phyloP scores from a whole-genome alignment of 1,284 basidiomycete species.

The Amylostereum areolatum region DNA sequence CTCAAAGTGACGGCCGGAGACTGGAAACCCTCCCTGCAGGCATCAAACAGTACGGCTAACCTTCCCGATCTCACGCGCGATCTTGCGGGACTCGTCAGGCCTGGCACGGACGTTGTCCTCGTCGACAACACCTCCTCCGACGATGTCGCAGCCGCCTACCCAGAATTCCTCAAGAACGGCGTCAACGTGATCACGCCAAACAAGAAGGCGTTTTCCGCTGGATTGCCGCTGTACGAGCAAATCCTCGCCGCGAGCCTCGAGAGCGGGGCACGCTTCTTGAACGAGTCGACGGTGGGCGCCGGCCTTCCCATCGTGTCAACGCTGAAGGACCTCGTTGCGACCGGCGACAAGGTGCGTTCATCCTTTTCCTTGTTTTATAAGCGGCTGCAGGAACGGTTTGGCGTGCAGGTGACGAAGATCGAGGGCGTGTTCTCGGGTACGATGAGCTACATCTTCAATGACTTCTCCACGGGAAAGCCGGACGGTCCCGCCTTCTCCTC shows the following conservation, averaged over 20 bases:
- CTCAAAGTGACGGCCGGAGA: constrained; percentile 24
- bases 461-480: constrained; percentile 69
- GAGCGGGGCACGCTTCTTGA: constrained; percentile 69
- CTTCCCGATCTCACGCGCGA: constrained; percentile 39
- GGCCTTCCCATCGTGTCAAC: constrained; percentile 92
- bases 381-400: neutral
- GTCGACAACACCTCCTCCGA: constrained; percentile 95
- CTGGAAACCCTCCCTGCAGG: constrained; percentile 44
- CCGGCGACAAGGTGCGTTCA: constrained; percentile 77
- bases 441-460: constrained; percentile 99
- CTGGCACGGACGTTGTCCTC: constrained; percentile 61
- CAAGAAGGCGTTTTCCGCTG: constrained; percentile 92
- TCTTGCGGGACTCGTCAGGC: constrained; percentile 38
- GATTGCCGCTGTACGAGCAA: constrained; percentile 63
- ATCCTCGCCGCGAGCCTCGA: constrained; percentile 55
- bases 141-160: constrained; percentile 79
- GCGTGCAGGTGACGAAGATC: constrained; percentile 61
- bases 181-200: constrained; percentile 94
- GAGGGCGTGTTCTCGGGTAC: constrained; percentile 93
- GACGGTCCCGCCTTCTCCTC: constrained; percentile 76
- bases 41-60: constrained; percentile 36
- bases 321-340: constrained; percentile 85
- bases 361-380: neutral
- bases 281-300: constrained; percentile 94
- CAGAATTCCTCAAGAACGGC: constrained; percentile 73